Base-by-base conservation (phyloP, 2,329 filamentous ascomycete species). In the Cladosporium austrohemisphaericum region DNA sequence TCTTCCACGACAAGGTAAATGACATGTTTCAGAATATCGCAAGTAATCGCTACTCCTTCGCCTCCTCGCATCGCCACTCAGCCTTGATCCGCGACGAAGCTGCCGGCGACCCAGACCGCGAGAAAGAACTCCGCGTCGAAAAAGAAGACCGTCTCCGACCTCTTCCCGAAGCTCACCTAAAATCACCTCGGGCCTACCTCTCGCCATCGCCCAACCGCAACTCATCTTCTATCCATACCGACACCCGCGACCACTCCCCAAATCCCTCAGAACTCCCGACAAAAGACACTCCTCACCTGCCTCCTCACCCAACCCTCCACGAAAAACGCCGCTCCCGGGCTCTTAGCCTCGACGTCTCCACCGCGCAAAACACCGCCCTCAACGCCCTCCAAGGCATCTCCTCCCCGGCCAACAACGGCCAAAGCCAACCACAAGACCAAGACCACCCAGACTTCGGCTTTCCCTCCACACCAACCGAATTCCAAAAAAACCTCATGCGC, bases 401-500 rank as follows among this genome's bases (percentile, higher is more conserved):
- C 18, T 46, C 23, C 25, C 48, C 22, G 13, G 33, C 36, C 47
- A 54, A 48, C 33, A 55, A 18, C 28, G 49, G 26, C 28, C 31
- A 50, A 20, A 14, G 52, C 23, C 57, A 55, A 41, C 36, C 53
- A 19, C 35, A 52, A 51, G 19, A 37, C 47, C 37, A 49, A 18
- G 36, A 37, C 10, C 57, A 63, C 48, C 46, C 73, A 54, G 73
- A 75, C 57, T 74, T 75, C 58, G 88, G 89, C 14, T 94, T 94
- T 68, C 85, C 88, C 1, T 80, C 82, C 52, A 91, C 88, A 20
- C 89, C 90, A 6, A 91, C 88, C 1, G 84, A 91, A 60, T 88
- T 94, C 68, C 89, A 94, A 64, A 92, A 91, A 75, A 89, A 82
- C 59, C 73, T 94, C 41, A 92, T 95, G 83, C 86, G 89, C 13